phyloP scores from a whole-genome alignment of 2,329 filamentous ascomycete species.

The Sporothrix mexicana region DNA sequence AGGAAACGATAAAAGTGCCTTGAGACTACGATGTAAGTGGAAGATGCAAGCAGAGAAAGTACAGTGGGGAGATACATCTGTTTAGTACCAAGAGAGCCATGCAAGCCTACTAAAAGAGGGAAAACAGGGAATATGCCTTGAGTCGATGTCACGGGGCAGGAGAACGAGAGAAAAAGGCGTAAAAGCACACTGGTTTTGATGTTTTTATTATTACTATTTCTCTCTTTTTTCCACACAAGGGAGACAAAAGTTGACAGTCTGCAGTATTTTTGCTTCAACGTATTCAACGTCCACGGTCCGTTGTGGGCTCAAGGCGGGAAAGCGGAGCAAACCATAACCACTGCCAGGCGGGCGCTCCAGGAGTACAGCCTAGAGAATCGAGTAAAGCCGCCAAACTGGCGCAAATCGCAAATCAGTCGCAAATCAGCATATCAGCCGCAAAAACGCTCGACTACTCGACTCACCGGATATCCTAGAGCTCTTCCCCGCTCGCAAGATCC shows the following conservation, averaged over 20 bases:
- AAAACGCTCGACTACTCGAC: too few species aligned
- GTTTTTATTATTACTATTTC: too few species aligned
- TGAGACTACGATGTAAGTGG: too few species aligned
- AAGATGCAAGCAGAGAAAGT: not conserved
- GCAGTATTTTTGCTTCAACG: not conserved
- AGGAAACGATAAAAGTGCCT: too few species aligned
- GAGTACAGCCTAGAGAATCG: too few species aligned
- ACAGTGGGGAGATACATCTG: too few species aligned
- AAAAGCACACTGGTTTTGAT: not conserved
- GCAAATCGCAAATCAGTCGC: too few species aligned
- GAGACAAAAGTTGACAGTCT: not conserved
- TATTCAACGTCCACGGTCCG: constrained; percentile 3
- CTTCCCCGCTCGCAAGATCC: constrained; percentile 2
- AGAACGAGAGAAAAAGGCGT: not conserved
- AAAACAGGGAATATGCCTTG: not conserved
- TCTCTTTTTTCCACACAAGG: too few species aligned
- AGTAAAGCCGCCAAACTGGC: too few species aligned
- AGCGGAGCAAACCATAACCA: too few species aligned
- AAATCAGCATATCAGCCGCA: too few species aligned
- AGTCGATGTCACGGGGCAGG: not conserved
- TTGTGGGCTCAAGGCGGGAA: not conserved
- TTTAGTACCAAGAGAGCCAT: not conserved
- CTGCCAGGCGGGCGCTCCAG: not conserved
- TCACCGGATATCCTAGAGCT: not conserved
- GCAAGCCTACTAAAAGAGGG: not conserved